phyloP scores from a whole-genome alignment of 2,329 filamentous ascomycete species.

The Paraconiothyrium brasiliense region DNA sequence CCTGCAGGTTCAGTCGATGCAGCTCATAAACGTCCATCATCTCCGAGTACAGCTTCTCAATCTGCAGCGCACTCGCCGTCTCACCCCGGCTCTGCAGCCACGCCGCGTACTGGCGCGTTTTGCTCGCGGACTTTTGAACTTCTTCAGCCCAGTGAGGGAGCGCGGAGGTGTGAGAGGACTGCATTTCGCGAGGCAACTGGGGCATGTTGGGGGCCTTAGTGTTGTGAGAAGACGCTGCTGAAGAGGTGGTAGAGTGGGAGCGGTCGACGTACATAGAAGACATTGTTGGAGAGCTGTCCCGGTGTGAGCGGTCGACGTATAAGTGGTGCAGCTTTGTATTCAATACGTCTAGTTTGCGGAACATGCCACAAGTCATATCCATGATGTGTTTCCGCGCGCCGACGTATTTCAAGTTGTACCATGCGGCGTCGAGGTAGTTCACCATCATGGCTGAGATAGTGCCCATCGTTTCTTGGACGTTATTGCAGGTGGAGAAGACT shows the following conservation, averaged over 20 bases:
- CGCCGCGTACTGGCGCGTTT: neutral
- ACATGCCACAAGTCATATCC: neutral
- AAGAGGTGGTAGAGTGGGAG: too few relatives aligned
- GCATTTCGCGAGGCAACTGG: too few relatives aligned
- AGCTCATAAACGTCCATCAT: neutral
- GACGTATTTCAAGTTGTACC: neutral
- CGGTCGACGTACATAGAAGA: neutral
- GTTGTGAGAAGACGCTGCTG: too few relatives aligned
- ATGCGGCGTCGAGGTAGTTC: neutral
- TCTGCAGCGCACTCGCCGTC: neutral
- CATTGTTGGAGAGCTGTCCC: too few relatives aligned
- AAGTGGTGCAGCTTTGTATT: neutral
- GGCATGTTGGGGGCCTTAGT: too few relatives aligned
- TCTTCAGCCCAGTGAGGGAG: neutral
- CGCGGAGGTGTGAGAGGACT: too few relatives aligned
- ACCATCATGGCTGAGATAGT: neutral
- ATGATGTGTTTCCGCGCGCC: neutral
- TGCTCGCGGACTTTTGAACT: neutral
- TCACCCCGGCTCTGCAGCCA: neutral
- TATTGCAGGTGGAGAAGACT: neutral
- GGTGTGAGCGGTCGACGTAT: neutral
- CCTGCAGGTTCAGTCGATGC: neutral
- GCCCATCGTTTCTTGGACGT: neutral
- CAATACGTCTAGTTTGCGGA: neutral
- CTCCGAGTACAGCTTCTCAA: neutral